phyloP scores from a whole-genome alignment of 768 basidiomycete genomes.

The Mycena albidolilacea region DNA sequence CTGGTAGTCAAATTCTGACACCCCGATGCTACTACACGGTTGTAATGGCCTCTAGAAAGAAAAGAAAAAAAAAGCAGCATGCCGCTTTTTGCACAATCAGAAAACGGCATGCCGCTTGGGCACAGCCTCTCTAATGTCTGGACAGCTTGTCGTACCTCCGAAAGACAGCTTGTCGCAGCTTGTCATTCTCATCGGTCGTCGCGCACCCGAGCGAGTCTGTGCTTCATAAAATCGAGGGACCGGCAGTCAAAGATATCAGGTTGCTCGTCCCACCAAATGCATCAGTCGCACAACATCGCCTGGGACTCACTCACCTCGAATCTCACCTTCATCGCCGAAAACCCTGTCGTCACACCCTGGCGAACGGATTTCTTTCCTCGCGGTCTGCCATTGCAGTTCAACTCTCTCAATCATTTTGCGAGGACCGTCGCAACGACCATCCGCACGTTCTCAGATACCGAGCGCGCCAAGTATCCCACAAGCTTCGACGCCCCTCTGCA shows the following conservation, averaged over 20 bases:
- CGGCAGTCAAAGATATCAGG: background rate
- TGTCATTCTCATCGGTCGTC: background rate
- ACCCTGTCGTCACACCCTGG: conserved; percentile 48
- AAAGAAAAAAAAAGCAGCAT: too few species aligned
- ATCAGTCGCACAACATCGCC: conserved; percentile 58
- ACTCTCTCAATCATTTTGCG: conserved; percentile 53
- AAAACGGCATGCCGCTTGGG: too few species aligned
- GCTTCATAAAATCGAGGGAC: background rate
- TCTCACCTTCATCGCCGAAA: conserved; percentile 50
- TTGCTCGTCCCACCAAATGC: conserved; percentile 44
- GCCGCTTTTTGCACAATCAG: too few species aligned
- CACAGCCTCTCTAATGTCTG: too few species aligned
- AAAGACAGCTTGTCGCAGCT: too few species aligned
- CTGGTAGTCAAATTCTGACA: too few species aligned
- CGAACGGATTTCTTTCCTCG: conserved; percentile 47
- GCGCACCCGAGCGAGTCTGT: background rate
- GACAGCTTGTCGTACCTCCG: too few species aligned
- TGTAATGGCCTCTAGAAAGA: too few species aligned
- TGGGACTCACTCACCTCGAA: conserved; percentile 53
- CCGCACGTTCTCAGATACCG: conserved; percentile 52
- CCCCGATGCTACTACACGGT: too few species aligned
- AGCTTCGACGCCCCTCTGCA: conserved; percentile 32
- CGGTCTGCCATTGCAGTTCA: conserved; percentile 40
- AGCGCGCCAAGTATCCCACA: conserved; percentile 51
- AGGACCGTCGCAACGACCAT: conserved; percentile 48